Evolutionary conservation across 2,329 filamentous ascomycete genomes (phyloP).

Genomic region (Falciphora oryzae): DNA sequence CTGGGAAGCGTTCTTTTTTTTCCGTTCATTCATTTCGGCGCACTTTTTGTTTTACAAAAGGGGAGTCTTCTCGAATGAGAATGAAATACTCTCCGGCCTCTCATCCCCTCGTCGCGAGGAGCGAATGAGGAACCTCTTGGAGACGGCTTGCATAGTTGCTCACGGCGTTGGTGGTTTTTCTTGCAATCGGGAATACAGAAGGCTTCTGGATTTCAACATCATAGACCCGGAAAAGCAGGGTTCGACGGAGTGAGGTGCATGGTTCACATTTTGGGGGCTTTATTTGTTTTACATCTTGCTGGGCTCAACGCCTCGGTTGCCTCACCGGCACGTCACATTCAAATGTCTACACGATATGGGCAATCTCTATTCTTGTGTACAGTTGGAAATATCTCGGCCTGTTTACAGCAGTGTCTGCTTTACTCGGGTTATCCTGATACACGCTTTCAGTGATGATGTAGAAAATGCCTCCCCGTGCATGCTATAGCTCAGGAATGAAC

Average conservation of each 20-base stretch:
- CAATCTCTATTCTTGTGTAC: not conserved
- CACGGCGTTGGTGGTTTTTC: slow-evolving; percentile 10
- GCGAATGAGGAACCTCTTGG: not conserved
- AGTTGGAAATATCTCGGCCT: not conserved
- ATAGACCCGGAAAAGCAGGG: slow-evolving; percentile 2
- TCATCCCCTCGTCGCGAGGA: not conserved
- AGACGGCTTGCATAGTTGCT: not conserved
- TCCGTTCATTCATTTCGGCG: not conserved
- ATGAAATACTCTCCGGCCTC: not conserved
- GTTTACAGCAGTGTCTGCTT: not conserved
- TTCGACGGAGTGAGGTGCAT: not conserved
- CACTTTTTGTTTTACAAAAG: slow-evolving; percentile 12
- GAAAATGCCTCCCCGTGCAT: not conserved
- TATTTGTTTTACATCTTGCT: not conserved
- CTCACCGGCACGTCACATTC: not conserved
- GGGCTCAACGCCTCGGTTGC: slow-evolving; percentile 6
- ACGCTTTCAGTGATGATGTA: not conserved
- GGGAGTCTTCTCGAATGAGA: not conserved
- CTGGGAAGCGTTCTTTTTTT: slow-evolving; percentile 1
- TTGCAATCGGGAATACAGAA: not conserved
- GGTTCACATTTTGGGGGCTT: not conserved
- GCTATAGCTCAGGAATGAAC: not conserved
- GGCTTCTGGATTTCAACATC: slow-evolving; percentile 12
- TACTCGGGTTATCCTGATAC: not conserved
- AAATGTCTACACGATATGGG: not conserved